Percentiles rank a stretch among this genome's conserved stretches.
Evolutionary conservation across 2,329 filamentous ascomycete species (phyloP).

Genomic region (Dothiorella sarmentorum): DNA sequence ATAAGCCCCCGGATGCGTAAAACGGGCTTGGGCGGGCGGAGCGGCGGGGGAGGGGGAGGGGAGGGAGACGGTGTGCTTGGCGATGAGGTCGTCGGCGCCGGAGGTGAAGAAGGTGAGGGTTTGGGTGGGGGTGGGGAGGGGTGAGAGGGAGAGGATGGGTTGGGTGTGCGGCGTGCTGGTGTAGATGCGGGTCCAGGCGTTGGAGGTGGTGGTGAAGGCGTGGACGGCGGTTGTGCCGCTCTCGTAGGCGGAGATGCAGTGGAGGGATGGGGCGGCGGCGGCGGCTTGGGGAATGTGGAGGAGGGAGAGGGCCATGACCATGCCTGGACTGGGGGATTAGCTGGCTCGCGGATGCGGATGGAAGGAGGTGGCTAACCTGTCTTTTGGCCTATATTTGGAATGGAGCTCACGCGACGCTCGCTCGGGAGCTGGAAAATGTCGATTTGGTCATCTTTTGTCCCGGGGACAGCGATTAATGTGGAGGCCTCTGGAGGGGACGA

Average conservation of each 20-base stretch:
- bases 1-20: no score
- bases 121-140: conserved; percentile 27
- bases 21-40: no score
- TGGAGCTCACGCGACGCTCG: conserved; percentile 63
- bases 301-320: conserved; percentile 81
- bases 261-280: conserved; percentile 40
- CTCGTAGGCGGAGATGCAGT: conserved; percentile 77
- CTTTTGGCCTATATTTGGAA: conserved; percentile 46
- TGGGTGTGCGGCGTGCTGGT: conserved; percentile 68
- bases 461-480: conserved; percentile 69
- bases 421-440: conserved; percentile 82
- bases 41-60: conserved; percentile 43
- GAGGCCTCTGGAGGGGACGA: conserved; percentile 19
- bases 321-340: conserved; percentile 51
- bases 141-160: conserved; percentile 67
- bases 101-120: conserved; percentile 69
- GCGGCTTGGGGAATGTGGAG: conserved; percentile 32
- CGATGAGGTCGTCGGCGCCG: conserved; percentile 74
- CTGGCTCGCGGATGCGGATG: not conserved
- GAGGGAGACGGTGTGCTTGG: conserved; percentile 57
- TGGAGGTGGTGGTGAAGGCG: conserved; percentile 45
- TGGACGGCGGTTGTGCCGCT: conserved; percentile 72
- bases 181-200: conserved; percentile 55
- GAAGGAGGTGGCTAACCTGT: conserved; percentile 31
- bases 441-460: conserved; percentile 53